Percentiles rank a stretch among this genome's conserved stretches.
These are phyloP conservation scores for Echinosophora koreensis DNA, from an alignment of 306 rosid genomes.

Conservation along the genomic window DNA sequence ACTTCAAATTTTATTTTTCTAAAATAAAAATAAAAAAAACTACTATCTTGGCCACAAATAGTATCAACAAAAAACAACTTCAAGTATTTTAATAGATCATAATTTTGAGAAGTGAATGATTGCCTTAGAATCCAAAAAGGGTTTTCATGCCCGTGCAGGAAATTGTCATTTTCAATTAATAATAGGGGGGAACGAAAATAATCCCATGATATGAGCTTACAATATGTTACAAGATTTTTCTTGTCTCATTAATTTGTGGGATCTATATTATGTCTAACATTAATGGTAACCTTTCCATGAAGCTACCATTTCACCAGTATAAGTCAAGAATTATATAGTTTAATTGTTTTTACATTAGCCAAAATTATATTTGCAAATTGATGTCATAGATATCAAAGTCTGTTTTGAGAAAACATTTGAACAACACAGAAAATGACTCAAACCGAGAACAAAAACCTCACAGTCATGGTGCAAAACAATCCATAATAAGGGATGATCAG, in stretches of 20 bases:
- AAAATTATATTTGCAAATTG: conserved; percentile 1
- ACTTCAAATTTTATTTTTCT: not conserved
- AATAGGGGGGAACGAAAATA: not conserved
- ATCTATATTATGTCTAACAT: not conserved
- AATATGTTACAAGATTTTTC: not conserved
- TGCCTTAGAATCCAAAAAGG: conserved; percentile 2
- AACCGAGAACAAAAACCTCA: not conserved
- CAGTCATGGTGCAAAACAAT: conserved; percentile 23
- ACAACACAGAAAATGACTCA: conserved; percentile 12
- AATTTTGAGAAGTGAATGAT: not conserved
- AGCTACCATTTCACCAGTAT: not conserved
- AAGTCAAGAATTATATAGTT: not conserved
- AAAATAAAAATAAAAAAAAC: too few species aligned
- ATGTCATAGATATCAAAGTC: conserved; percentile 7
- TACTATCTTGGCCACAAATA: not conserved
- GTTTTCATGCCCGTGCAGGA: not conserved
- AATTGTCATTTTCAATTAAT: conserved; percentile 6
- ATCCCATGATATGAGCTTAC: not conserved
- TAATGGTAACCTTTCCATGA: conserved; percentile 6
- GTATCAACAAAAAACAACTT: conserved; percentile 10
- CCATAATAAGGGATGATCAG: not conserved
- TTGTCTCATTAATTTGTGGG: not conserved
- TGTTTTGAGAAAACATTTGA: conserved; percentile 8
- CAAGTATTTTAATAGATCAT: not conserved
- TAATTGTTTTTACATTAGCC: conserved; percentile 1